A percentile compares a stretch with the other conserved stretches of the same genome.
Conservation (phyloP, 805 yeast species). For the Wickerhamomyces bovis region DNA sequence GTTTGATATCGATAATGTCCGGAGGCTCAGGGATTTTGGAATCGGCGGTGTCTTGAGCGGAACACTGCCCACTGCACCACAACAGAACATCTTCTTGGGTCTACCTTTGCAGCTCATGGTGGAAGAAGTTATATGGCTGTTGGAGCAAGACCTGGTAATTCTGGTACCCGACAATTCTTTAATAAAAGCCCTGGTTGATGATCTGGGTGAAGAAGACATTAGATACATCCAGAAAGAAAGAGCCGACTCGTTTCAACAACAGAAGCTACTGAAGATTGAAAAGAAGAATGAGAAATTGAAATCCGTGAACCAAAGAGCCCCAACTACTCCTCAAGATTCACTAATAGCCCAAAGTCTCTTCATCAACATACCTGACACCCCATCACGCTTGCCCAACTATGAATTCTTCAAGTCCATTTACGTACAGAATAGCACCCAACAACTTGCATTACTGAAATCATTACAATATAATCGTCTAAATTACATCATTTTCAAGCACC, state of each 20-base stretch:
- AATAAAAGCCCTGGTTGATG: slow-evolving; percentile 14
- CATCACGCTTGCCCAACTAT: slow-evolving; percentile 11
- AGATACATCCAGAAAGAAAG: slow-evolving; percentile 7
- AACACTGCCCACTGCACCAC: slow-evolving; percentile 84
- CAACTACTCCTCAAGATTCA: slow-evolving; percentile 5
- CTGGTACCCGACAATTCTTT: slow-evolving; percentile 37
- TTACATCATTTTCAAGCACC: slow-evolving; percentile 10
- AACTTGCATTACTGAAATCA: slow-evolving; percentile 4
- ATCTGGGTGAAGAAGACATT: slow-evolving; percentile 12
- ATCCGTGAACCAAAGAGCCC: not conserved
- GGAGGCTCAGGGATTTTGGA: slow-evolving; percentile 51
- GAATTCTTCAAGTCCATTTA: slow-evolving; percentile 10
- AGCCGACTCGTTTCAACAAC: slow-evolving; percentile 1
- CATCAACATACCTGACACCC: slow-evolving; percentile 16
- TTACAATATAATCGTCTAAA: slow-evolving; percentile 3
- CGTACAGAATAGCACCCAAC: slow-evolving; percentile 10
- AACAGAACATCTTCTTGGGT: slow-evolving; percentile 84
- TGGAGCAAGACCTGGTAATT: slow-evolving; percentile 35
- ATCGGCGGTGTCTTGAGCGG: slow-evolving; percentile 78
- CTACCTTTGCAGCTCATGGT: slow-evolving; percentile 68
- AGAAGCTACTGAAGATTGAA: slow-evolving; percentile 7
- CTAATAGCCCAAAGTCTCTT: slow-evolving; percentile 12
- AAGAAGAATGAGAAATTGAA: not conserved
- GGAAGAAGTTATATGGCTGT: slow-evolving; percentile 70
- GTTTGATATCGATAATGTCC: slow-evolving; percentile 51